A percentile compares a stretch with the other conserved stretches of the same genome.
phyloP scores from a whole-genome alignment of 2,329 filamentous ascomycete species.

The Knoxdaviesia proteae region DNA sequence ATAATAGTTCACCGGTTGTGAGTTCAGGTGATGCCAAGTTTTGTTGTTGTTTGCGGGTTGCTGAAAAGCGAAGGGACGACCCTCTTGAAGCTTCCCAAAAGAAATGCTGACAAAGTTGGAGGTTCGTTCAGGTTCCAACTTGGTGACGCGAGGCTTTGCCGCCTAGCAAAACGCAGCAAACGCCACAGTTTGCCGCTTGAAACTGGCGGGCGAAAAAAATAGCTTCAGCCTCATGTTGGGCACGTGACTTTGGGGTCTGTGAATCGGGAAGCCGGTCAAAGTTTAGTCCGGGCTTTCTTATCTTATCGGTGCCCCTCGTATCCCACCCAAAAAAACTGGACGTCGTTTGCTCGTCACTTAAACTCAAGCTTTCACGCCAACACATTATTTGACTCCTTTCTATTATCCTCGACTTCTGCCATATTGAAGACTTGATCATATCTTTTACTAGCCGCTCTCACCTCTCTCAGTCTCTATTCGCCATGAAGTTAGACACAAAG shows the following conservation, averaged over 20 bases:
- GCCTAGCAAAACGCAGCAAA: conserved; percentile 9
- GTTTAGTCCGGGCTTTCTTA: neutral
- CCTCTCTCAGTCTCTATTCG: conserved; percentile 6
- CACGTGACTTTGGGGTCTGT: too few species aligned
- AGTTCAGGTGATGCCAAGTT: too few species aligned
- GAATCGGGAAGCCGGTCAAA: too few species aligned
- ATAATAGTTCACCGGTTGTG: too few species aligned
- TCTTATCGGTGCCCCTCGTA: conserved; percentile 2
- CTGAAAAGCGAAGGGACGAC: too few species aligned
- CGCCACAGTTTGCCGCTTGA: neutral
- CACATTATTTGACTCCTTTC: neutral
- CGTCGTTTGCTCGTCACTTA: neutral
- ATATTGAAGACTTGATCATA: neutral
- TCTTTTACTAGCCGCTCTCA: neutral
- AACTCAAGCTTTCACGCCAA: conserved; percentile 2
- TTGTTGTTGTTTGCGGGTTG: too few species aligned
- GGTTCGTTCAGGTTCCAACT: conserved; percentile 4
- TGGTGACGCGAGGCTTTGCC: conserved; percentile 17
- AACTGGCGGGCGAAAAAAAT: too few species aligned
- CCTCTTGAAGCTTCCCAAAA: conserved; percentile 3
- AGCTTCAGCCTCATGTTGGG: too few species aligned
- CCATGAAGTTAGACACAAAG: conserved; percentile 89
- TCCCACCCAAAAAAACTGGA: neutral
- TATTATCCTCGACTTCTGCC: neutral
- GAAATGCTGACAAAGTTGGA: too few species aligned